phyloP scores from a whole-genome alignment of 1,284 basidiomycete species.

The Malassezia sp. region DNA sequence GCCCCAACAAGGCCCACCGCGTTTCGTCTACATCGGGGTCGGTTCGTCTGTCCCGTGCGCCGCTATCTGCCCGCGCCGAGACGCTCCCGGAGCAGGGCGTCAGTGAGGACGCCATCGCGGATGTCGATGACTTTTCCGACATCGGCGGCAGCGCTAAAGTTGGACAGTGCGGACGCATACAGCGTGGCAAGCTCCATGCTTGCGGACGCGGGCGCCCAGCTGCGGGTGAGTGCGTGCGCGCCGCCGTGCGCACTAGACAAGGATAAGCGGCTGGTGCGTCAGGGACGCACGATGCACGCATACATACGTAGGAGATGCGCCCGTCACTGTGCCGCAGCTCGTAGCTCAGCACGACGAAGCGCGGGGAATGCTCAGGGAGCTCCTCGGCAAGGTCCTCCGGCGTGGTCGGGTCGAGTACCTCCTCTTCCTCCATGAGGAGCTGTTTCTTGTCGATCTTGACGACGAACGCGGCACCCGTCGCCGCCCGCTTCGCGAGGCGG shows the following conservation, averaged over 20 bases:
- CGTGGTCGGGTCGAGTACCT: constrained; percentile 21
- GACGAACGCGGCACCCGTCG: constrained; percentile 25
- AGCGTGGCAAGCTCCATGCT: constrained; percentile 37
- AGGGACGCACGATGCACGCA: not conserved
- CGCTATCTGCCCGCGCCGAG: constrained; percentile 20
- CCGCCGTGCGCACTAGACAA: constrained; percentile 19
- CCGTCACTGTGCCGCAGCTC: constrained; percentile 72
- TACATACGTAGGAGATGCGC: constrained; percentile 58
- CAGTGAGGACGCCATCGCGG: constrained; percentile 26
- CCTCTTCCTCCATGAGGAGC: constrained; percentile 33
- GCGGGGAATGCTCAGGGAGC: constrained; percentile 74
- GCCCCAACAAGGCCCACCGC: no score
- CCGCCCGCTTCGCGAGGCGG: constrained; percentile 22
- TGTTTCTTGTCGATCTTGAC: constrained; percentile 37
- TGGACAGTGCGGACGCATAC: constrained; percentile 40
- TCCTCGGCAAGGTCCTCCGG: constrained; percentile 51
- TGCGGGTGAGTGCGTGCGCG: constrained; percentile 18
- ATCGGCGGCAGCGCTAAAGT: constrained; percentile 31
- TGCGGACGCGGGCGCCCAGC: constrained; percentile 38
- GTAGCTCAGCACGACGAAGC: constrained; percentile 74
- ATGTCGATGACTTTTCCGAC: constrained; percentile 39
- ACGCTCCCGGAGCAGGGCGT: constrained; percentile 19
- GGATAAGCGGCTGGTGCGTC: constrained; percentile 22
- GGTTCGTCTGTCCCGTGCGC: not conserved
- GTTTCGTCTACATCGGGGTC: no score